Conservation (phyloP, 2,329 filamentous ascomycete genomes). For the Calonectria pseudoreteaudii region DNA sequence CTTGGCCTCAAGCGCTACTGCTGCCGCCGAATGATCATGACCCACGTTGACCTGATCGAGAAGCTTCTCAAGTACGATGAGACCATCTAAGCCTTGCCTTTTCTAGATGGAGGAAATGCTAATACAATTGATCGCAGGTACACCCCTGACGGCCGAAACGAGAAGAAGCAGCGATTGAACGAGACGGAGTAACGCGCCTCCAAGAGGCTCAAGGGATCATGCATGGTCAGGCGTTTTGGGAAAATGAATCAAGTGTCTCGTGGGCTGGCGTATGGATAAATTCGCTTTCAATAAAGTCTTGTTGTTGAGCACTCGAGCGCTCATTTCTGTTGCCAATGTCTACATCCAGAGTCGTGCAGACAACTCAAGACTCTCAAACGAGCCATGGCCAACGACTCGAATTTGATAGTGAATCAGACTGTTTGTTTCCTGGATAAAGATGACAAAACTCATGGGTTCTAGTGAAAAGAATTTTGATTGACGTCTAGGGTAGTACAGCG, state of each 20-base stretch:
- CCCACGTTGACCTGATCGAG: slow-evolving; percentile 98
- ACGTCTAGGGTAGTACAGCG: neutral
- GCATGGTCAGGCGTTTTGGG: slow-evolving; percentile 50
- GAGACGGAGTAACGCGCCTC: slow-evolving; percentile 45
- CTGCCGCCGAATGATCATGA: slow-evolving; percentile 99
- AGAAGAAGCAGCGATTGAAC: slow-evolving; percentile 65
- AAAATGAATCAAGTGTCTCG: slow-evolving; percentile 39
- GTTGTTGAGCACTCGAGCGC: slow-evolving; percentile 22
- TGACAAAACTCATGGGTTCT: neutral
- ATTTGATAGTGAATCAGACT: neutral
- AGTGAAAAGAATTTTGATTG: neutral
- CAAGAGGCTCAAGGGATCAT: slow-evolving; percentile 30
- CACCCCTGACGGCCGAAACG: slow-evolving; percentile 72
- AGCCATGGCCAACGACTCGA: neutral
- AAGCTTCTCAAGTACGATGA: slow-evolving; percentile 87
- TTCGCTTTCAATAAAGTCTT: slow-evolving; percentile 36
- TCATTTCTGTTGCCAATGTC: slow-evolving; percentile 24
- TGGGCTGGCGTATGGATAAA: slow-evolving; percentile 45
- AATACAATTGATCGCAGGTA: slow-evolving; percentile 56
- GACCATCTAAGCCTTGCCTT: neutral
- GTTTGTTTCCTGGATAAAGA: neutral
- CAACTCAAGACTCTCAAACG: neutral
- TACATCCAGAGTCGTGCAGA: neutral
- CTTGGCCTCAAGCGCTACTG: slow-evolving; percentile 96
- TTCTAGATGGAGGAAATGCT: slow-evolving; percentile 4